Conservation (phyloP, 192 early-diverging fungal species). For the Coemansia interrupta region DNA sequence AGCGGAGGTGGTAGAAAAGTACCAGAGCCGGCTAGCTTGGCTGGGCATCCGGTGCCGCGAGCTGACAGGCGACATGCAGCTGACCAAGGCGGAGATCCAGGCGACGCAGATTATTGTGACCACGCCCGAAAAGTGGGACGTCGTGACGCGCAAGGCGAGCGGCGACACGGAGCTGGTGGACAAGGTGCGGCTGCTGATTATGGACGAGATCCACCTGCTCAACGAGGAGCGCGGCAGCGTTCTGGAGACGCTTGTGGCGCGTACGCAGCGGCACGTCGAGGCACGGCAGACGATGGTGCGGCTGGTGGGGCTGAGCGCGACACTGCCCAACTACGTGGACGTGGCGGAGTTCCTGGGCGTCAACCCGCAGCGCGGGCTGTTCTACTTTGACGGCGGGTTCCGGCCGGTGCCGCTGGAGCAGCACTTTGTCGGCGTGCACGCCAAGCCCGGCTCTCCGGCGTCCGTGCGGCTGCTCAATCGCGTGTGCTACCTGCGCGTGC, state of each 20-base stretch:
- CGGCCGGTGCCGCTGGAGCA: slow-evolving; percentile 95
- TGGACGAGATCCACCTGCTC: slow-evolving; percentile 96
- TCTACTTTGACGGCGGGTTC: slow-evolving; percentile 94
- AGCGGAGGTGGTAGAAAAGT: slow-evolving; percentile 92
- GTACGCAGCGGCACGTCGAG: slow-evolving; percentile 89
- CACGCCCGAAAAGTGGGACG: slow-evolving; percentile 99
- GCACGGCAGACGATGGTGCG: slow-evolving; percentile 92
- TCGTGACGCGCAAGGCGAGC: slow-evolving; percentile 92
- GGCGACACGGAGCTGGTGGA: slow-evolving; percentile 90
- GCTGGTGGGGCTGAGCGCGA: slow-evolving; percentile 95
- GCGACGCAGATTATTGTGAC: slow-evolving; percentile 98
- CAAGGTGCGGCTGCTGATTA: slow-evolving; percentile 89
- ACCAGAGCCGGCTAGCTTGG: slow-evolving; percentile 75
- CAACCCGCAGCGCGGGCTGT: slow-evolving; percentile 88
- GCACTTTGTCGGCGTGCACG: slow-evolving; percentile 91
- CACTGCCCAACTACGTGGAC: slow-evolving; percentile 96
- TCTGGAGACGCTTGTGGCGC: slow-evolving; percentile 91
- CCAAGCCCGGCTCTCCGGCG: slow-evolving; percentile 68
- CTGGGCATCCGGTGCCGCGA: slow-evolving; percentile 86
- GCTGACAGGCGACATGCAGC: slow-evolving; percentile 97
- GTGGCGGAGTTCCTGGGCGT: slow-evolving; percentile 91
- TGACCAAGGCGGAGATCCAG: slow-evolving; percentile 90
- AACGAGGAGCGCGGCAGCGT: slow-evolving; percentile 97
- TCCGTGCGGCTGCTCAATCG: slow-evolving; percentile 71
- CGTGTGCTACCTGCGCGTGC: slow-evolving; percentile 82